Evolutionary conservation across 2,329 filamentous ascomycete genomes (phyloP).

Genomic region (Cytospora paraplurivora): DNA sequence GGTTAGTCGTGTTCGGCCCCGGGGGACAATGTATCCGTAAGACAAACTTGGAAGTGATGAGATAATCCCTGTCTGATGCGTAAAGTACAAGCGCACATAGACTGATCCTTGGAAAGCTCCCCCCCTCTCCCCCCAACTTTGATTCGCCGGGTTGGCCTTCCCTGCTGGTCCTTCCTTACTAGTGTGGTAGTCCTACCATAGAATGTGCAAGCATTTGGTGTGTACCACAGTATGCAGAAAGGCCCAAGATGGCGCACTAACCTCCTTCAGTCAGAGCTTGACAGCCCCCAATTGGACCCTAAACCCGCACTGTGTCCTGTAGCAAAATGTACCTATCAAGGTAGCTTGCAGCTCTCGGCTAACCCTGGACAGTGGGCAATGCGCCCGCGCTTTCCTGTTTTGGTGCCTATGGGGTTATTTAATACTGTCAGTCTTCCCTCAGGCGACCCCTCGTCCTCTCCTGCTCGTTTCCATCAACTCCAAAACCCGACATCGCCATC

Average conservation of each 20-base stretch:
- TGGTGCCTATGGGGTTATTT: slow-evolving; percentile 25
- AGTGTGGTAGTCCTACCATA: neutral
- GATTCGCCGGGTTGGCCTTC: neutral
- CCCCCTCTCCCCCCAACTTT: too few relatives aligned
- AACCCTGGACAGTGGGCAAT: slow-evolving; percentile 11
- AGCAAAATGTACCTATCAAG: neutral
- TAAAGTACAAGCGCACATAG: neutral
- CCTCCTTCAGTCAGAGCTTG: slow-evolving; percentile 5
- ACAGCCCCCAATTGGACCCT: neutral
- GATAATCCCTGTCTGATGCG: neutral
- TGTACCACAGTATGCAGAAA: slow-evolving; percentile 5
- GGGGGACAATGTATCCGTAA: neutral
- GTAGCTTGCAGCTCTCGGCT: slow-evolving; percentile 3
- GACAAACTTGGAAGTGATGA: neutral
- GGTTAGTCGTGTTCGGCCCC: neutral
- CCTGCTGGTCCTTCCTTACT: neutral
- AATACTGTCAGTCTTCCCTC: slow-evolving; percentile 29
- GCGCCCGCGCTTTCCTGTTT: slow-evolving; percentile 22
- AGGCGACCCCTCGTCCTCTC: slow-evolving; percentile 23
- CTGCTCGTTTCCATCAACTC: slow-evolving; percentile 23
- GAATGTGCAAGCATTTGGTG: neutral
- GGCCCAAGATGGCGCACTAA: slow-evolving; percentile 4
- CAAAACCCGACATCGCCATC: slow-evolving; percentile 36
- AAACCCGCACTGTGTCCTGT: neutral
- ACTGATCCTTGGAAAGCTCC: neutral